Evolutionary conservation across 371 early-diverging fungal genomes (phyloP).

Genomic region (Lichtheimia corymbifera): DNA sequence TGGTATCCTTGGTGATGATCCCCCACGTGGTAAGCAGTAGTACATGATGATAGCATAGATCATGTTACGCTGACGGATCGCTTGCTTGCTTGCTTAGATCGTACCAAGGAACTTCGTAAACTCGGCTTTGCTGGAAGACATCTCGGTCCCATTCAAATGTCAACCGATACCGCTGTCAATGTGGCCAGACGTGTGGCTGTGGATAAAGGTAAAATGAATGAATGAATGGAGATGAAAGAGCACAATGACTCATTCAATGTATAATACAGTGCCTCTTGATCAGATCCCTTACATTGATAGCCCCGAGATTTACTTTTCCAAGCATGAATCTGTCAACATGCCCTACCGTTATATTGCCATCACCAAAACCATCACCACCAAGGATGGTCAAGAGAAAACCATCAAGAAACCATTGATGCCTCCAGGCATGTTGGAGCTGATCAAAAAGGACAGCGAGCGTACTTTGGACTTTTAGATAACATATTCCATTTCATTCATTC

Average conservation of each 20-base stretch:
- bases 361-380: conserved; percentile 42
- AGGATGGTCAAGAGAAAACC: conserved; percentile 49
- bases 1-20: conserved; percentile 76
- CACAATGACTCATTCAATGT: not conserved
- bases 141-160: conserved; percentile 79
- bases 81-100: conserved; percentile 48
- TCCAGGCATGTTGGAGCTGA: conserved; percentile 73
- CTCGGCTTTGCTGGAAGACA: conserved; percentile 79
- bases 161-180: conserved; percentile 67
- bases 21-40: conserved; percentile 74
- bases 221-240: not conserved
- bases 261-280: conserved; percentile 56
- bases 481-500: not conserved
- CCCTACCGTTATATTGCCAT: conserved; percentile 68
- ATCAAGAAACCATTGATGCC: conserved; percentile 72
- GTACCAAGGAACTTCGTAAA: conserved; percentile 72
- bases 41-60: not conserved
- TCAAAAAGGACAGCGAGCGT: conserved; percentile 74
- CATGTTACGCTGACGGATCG: not conserved
- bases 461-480: conserved; percentile 51
- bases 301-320: conserved; percentile 72
- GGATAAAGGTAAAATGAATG: conserved; percentile 47
- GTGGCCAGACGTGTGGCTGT: conserved; percentile 64
- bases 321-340: conserved; percentile 76
- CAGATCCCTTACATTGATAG: conserved; percentile 72